phyloP scores from a whole-genome alignment of 148 eudicot species.

The Bassia scoparia region DNA sequence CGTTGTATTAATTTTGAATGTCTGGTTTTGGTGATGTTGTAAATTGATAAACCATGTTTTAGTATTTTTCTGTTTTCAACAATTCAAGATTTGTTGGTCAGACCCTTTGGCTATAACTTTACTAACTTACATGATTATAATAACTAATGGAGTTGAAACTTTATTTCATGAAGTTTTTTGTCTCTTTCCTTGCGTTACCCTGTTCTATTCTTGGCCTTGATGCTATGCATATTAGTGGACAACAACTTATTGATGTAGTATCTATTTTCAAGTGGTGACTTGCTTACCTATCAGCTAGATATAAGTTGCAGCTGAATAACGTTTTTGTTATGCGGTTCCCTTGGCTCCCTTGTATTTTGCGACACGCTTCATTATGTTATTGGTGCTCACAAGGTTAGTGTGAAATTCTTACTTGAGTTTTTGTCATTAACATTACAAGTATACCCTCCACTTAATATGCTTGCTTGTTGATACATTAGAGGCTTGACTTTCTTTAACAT shows the following conservation, averaged over 20 bases:
- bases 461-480: neutral
- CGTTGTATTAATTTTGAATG: too few relatives aligned
- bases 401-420: neutral
- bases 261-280: conserved; percentile 28
- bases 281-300: neutral
- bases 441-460: neutral
- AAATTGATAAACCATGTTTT: too few relatives aligned
- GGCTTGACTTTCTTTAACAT: neutral
- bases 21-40: too few relatives aligned
- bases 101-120: neutral
- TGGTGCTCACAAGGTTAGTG: conserved; percentile 78
- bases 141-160: conserved; percentile 1
- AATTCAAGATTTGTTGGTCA: conserved; percentile 7
- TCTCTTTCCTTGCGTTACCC: conserved; percentile 87
- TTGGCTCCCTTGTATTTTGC: too few relatives aligned
- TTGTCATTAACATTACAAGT: neutral
- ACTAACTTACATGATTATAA: neutral
- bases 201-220: conserved; percentile 92
- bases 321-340: neutral
- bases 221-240: conserved; percentile 99
- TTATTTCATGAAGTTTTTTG: conserved; percentile 73
- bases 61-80: too few relatives aligned
- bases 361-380: conserved; percentile 47
- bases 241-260: conserved; percentile 96
- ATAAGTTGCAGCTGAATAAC: neutral